Conservation (phyloP, 768 basidiomycete genomes). For the Suillus bovinus region DNA sequence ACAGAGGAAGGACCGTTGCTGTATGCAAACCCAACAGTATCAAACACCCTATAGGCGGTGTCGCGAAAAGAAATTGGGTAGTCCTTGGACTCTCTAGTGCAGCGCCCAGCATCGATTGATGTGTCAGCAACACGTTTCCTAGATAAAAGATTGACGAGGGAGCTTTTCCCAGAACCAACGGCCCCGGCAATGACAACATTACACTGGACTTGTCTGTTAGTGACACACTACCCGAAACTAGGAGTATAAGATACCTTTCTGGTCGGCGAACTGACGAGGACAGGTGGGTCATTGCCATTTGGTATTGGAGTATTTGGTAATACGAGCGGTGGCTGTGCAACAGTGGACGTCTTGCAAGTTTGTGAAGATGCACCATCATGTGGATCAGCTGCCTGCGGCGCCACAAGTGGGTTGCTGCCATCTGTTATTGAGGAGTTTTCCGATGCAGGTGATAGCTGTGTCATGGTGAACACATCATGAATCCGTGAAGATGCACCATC, state of each 20-base stretch:
- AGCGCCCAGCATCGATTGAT: conserved; percentile 22
- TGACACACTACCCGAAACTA: neutral
- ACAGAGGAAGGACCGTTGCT: neutral
- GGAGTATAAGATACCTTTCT: neutral
- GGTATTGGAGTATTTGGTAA: too few relatives aligned
- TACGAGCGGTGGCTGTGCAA: too few relatives aligned
- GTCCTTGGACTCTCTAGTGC: conserved; percentile 16
- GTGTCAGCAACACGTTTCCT: conserved; percentile 26
- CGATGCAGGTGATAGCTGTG: too few relatives aligned
- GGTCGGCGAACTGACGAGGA: neutral
- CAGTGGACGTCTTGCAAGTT: too few relatives aligned
- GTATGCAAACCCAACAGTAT: neutral
- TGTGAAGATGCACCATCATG: too few relatives aligned
- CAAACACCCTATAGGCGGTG: neutral
- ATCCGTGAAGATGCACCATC: too few relatives aligned
- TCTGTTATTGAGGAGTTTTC: too few relatives aligned
- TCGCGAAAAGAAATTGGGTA: conserved; percentile 12
- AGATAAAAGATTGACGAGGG: conserved; percentile 40
- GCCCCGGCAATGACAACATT: conserved; percentile 24
- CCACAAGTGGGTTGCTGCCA: too few relatives aligned
- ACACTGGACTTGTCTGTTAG: neutral
- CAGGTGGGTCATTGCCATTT: neutral
- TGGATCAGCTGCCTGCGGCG: too few relatives aligned
- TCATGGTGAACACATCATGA: too few relatives aligned
- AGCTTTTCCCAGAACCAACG: conserved; percentile 39